Percentiles rank a stretch among this genome's conserved stretches.
Conservation (phyloP, 495 filamentous ascomycete species). For the Penicillium verhagenii region DNA sequence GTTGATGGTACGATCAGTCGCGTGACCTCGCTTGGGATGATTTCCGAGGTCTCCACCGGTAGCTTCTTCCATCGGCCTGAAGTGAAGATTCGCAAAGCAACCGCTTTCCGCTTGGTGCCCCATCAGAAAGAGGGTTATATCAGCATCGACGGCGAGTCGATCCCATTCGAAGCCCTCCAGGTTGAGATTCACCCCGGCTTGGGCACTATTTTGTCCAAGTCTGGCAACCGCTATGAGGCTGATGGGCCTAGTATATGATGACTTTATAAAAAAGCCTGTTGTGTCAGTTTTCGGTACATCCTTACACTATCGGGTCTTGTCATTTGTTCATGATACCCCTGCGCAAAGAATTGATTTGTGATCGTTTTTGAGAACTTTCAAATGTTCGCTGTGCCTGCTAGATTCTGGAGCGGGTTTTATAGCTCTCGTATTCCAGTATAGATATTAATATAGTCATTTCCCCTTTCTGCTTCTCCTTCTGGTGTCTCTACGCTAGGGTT, state of each 20-base stretch:
- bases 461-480: too few species aligned
- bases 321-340: constrained; percentile 37
- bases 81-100: constrained; percentile 77
- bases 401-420: constrained; percentile 6
- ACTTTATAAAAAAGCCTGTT: background rate
- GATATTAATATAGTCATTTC: constrained; percentile 10
- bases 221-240: constrained; percentile 69
- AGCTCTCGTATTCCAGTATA: constrained; percentile 12
- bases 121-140: constrained; percentile 73
- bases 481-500: too few species aligned
- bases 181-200: constrained; percentile 83
- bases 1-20: constrained; percentile 74
- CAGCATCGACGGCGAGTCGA: constrained; percentile 87
- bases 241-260: constrained; percentile 48
- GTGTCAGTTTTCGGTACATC: background rate
- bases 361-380: background rate
- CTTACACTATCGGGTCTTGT: background rate
- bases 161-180: constrained; percentile 87
- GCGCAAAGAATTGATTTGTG: constrained; percentile 18
- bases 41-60: constrained; percentile 67
- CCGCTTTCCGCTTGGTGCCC: constrained; percentile 79
- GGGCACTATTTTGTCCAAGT: constrained; percentile 78
- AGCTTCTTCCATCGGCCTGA: constrained; percentile 75
- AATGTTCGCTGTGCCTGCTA: background rate
- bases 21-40: constrained; percentile 58